phyloP scores from a whole-genome alignment of 768 basidiomycete genomes.

The Serpula lacrymans region DNA sequence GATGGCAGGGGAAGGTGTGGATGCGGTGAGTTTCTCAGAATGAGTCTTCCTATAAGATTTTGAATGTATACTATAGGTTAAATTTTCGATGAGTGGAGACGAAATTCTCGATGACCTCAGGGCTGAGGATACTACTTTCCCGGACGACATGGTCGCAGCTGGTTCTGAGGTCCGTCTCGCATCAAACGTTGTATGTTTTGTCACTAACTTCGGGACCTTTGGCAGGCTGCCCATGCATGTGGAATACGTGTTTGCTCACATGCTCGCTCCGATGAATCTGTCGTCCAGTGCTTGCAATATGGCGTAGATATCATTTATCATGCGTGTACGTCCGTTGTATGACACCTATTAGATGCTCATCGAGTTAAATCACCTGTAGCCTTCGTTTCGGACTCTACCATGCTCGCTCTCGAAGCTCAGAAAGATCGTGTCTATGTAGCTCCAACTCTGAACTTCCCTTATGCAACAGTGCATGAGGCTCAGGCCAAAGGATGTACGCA shows the following conservation, averaged over 20 bases:
- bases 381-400: constrained; percentile 34
- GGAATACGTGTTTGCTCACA: constrained; percentile 37
- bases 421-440: constrained; percentile 32
- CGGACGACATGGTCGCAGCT: constrained; percentile 30
- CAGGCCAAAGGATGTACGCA: constrained; percentile 21
- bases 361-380: constrained; percentile 20
- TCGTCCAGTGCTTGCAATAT: constrained; percentile 33
- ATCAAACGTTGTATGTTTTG: not conserved
- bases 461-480: constrained; percentile 23
- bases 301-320: constrained; percentile 32
- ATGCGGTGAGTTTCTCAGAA: constrained; percentile 15
- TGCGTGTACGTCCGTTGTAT: constrained; percentile 12
- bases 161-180: constrained; percentile 19
- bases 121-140: constrained; percentile 32
- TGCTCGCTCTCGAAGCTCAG: constrained; percentile 33
- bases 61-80: constrained; percentile 18
- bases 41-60: not conserved
- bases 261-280: constrained; percentile 30
- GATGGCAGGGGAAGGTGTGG: constrained; percentile 21
- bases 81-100: constrained; percentile 35
- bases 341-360: not conserved
- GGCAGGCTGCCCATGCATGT: constrained; percentile 25
- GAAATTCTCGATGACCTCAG: constrained; percentile 32
- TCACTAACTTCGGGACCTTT: not conserved
- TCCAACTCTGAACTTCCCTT: constrained; percentile 29